Evolutionary conservation across 2,329 filamentous ascomycete species (phyloP), one percentile per base, ranked within the genome.

Genomic region (Alternaria ventricosa): DNA sequence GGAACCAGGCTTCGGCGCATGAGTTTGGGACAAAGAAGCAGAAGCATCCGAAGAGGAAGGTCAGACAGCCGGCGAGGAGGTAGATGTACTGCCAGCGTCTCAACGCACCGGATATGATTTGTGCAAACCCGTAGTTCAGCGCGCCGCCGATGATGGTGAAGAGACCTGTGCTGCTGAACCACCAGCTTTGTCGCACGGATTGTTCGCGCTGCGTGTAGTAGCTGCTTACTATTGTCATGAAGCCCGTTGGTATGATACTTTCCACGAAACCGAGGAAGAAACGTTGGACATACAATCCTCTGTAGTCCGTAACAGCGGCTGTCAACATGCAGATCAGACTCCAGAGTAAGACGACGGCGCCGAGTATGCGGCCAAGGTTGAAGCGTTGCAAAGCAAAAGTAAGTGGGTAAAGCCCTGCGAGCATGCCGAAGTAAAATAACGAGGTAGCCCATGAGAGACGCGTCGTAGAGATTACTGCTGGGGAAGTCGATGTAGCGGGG

Each of bases 391-490:
- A 82, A 0, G 87, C 82, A 63, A 90, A 92, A 0, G 89, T 90
- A 86, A 93, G 88, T 2, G 91, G 91, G 65, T 92, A 93, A 4
- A 92, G 81, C 0, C 91, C 91, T 0, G 87, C 88, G 3, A 94
- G 84, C 90, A 92, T 92, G 41, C 91, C 91, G 69, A 94, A 93
- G 81, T 93, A 94, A 82, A 94, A 93, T 71, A 93, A 84, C 0
- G 90, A 93, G 0, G 90, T 93, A 3, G 91, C 91, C 91, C 91
- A 94, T 68, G 87, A 89, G 27, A 94, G 85, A 11, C 91, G 86
- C 0, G 86, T 85, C 0, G 92, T 93, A 73, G 91, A 87, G 15
- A 86, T 86, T 0, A 85, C 86, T 0, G 76, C 36, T 41, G 36
- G 9, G 9, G n/a, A 18, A 10, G 33, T 41, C 4, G 36, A 1